A percentile compares a stretch with the other conserved stretches of the same genome.
Evolutionary conservation across 805 yeast genomes (phyloP).

Genomic region (Yueomyces sinensis): DNA sequence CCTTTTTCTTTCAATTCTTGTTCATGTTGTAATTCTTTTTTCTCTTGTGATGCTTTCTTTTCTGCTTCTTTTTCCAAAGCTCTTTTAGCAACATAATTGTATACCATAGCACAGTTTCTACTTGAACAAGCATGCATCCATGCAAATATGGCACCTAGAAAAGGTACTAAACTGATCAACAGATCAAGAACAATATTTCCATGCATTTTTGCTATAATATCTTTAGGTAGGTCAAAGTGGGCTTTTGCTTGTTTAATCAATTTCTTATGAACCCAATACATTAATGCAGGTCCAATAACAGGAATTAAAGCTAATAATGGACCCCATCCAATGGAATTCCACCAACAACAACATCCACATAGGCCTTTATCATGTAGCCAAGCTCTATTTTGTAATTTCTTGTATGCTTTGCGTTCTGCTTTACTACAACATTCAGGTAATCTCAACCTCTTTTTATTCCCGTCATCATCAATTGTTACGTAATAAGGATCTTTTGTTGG

Average conservation of each 20-base stretch:
- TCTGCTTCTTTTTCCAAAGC: conserved; percentile 8
- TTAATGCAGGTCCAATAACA: conserved; percentile 67
- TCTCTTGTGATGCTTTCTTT: neutral
- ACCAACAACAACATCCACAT: conserved; percentile 55
- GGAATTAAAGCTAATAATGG: conserved; percentile 67
- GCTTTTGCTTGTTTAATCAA: conserved; percentile 46
- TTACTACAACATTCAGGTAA: conserved; percentile 39
- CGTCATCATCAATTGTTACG: conserved; percentile 21
- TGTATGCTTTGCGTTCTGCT: conserved; percentile 58
- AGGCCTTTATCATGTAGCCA: conserved; percentile 82
- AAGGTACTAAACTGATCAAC: conserved; percentile 62
- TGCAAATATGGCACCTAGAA: conserved; percentile 62
- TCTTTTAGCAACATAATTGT: conserved; percentile 25
- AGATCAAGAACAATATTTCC: conserved; percentile 67
- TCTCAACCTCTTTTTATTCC: conserved; percentile 33
- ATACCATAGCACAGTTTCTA: conserved; percentile 73
- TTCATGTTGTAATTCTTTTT: too few relatives aligned
- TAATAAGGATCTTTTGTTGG: conserved; percentile 45
- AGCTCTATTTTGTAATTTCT: conserved; percentile 57
- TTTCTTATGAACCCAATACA: conserved; percentile 69
- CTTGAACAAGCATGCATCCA: conserved; percentile 85
- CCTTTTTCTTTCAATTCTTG: too few relatives aligned
- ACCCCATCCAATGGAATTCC: conserved; percentile 63
- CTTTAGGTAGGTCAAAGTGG: conserved; percentile 42
- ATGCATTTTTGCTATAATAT: conserved; percentile 53